Base-by-base conservation (phyloP, 2,329 filamentous ascomycete species). In the Ophiobolus disseminans region DNA sequence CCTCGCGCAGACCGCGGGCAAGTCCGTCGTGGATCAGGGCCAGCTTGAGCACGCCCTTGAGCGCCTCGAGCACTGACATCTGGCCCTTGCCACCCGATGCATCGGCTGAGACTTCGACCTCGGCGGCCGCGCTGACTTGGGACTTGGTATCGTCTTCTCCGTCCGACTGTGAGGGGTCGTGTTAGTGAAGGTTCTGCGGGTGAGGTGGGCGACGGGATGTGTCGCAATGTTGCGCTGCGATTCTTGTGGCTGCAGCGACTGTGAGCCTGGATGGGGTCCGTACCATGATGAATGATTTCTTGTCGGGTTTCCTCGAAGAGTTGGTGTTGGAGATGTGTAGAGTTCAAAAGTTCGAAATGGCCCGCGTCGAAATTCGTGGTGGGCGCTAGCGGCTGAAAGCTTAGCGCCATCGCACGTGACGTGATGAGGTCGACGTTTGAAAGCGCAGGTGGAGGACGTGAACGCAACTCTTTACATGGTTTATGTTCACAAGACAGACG, bases 11-110 rank as follows among this genome's bases (percentile, higher is more conserved):
- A 82, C 94, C 94, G 73, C 94, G 92, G 76, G 94, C 94, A 71
- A 99, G 92, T 78, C 94, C 94, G 78, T 99, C 94, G 88, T 99
- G 93, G 88, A 97, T 97, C 73, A 99, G 90, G 62, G 94, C 89
- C 77, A 97, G 90, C 85, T 96, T 96, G 76, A 99, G 86, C 65
- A 97, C 94, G 78, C 94, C 94, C 87, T 99, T 99, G 74, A 99
- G 89, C 70, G 94, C 94, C 75, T 99, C 94, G 70, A 97, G 87
- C 73, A 97, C 92, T 76, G 90, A 92, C 92, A 99, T 97, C 84
- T 91, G 91, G 74, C 89, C 89, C 80, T 91, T 90, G 58, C 72
- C 73, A 75, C 83, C 82, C 77, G 86, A 78, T 76, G 88, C 88
- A 82, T 96, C 92, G 80, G 89, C 91, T 76, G 88, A 88, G 77